Evolutionary conservation across 2,329 filamentous ascomycete genomes (phyloP).

Genomic region (Phialemonium atrogriseum): DNA sequence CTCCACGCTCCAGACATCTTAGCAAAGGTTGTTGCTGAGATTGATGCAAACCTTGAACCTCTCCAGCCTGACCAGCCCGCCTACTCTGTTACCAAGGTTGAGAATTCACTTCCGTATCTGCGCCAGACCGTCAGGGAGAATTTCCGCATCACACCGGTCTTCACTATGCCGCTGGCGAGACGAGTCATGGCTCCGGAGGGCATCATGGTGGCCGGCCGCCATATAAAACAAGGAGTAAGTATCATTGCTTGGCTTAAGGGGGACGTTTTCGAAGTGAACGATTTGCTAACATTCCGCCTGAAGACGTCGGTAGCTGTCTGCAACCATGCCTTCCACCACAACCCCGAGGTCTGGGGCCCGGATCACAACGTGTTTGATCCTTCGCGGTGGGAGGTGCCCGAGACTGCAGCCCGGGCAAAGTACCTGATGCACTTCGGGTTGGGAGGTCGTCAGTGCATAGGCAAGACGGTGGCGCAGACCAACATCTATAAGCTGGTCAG

Average conservation of each 20-base stretch:
- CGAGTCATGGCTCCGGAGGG: slow-evolving; percentile 17
- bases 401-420: slow-evolving; percentile 9
- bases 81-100: slow-evolving; percentile 16
- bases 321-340: slow-evolving; percentile 26
- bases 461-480: slow-evolving; percentile 22
- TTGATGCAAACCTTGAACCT: too few relatives aligned
- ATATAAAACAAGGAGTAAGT: slow-evolving; percentile 19
- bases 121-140: slow-evolving; percentile 21
- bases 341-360: slow-evolving; percentile 19
- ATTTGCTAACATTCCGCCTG: background rate
- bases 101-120: slow-evolving; percentile 18
- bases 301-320: slow-evolving; percentile 22
- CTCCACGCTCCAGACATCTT: slow-evolving; percentile 17
- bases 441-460: slow-evolving; percentile 24
- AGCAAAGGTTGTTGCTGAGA: too few relatives aligned
- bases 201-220: slow-evolving; percentile 13
- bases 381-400: slow-evolving; percentile 16
- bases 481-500: slow-evolving; percentile 25
- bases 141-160: slow-evolving; percentile 24
- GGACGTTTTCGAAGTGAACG: background rate
- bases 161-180: slow-evolving; percentile 23
- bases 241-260: background rate
- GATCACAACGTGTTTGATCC: slow-evolving; percentile 23
- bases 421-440: slow-evolving; percentile 26
- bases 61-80: slow-evolving; percentile 8